Evolutionary conservation across 768 basidiomycete genomes (phyloP).

Genomic region (Boletus subcaerulescens): DNA sequence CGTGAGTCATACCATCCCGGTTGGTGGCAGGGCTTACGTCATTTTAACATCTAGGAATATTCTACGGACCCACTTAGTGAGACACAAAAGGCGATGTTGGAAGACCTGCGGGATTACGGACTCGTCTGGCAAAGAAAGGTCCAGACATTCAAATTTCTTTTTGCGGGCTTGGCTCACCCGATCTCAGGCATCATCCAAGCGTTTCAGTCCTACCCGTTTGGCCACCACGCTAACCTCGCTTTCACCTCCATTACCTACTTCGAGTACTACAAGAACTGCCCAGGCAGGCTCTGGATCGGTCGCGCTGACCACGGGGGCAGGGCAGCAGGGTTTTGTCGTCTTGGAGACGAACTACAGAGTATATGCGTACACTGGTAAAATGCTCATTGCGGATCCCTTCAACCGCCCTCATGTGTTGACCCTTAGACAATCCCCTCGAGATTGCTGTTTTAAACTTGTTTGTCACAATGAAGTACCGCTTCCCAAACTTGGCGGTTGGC

Average conservation of each 20-base stretch:
- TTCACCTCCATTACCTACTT: slow-evolving; percentile 72
- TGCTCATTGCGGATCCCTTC: slow-evolving; percentile 11
- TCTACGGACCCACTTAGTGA: slow-evolving; percentile 75
- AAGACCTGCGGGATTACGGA: slow-evolving; percentile 92
- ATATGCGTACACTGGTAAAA: slow-evolving; percentile 91
- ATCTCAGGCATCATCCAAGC: slow-evolving; percentile 61
- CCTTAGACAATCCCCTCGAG: slow-evolving; percentile 87
- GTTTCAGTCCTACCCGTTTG: slow-evolving; percentile 92
- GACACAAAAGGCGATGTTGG: slow-evolving; percentile 82
- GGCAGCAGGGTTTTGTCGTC: slow-evolving; percentile 87
- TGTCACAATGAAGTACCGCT: slow-evolving; percentile 87
- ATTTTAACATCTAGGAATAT: slow-evolving; percentile 65
- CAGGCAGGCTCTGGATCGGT: slow-evolving; percentile 16
- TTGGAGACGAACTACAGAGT: slow-evolving; percentile 98
- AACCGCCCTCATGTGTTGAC: slow-evolving; percentile 17
- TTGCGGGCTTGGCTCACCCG: slow-evolving; percentile 11
- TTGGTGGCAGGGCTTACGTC: background rate
- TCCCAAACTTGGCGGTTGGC: slow-evolving; percentile 96
- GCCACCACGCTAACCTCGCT: slow-evolving; percentile 94
- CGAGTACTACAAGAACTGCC: slow-evolving; percentile 27
- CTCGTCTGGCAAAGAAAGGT: slow-evolving; percentile 86
- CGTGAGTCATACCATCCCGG: slow-evolving; percentile 40
- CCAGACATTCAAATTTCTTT: slow-evolving; percentile 22
- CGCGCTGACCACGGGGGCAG: slow-evolving; percentile 46
- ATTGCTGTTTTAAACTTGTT: slow-evolving; percentile 95